A percentile compares a stretch with the other conserved stretches of the same genome.
Evolutionary conservation across 1,284 basidiomycete genomes (phyloP).

Genomic region (Heterobasidion irregulare): DNA sequence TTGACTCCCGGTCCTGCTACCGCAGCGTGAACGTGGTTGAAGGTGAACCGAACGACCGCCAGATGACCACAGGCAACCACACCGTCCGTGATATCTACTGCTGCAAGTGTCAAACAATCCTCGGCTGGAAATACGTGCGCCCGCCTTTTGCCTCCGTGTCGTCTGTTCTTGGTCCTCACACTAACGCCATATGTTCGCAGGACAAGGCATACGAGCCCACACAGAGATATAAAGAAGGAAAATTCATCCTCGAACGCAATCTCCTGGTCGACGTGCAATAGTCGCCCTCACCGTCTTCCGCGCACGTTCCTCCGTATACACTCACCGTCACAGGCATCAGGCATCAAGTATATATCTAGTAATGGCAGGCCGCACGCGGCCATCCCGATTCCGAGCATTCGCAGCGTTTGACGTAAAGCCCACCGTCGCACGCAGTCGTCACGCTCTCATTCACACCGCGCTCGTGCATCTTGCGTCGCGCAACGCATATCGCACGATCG

Average conservation of each 20-base stretch:
- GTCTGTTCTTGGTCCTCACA: conserved; percentile 1
- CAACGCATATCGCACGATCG: no score
- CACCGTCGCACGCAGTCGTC: not conserved
- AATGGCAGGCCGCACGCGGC: not conserved
- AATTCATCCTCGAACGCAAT: conserved; percentile 93
- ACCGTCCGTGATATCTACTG: conserved; percentile 95
- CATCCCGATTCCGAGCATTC: not conserved
- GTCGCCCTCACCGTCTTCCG: conserved; percentile 5
- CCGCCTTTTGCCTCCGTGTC: not conserved
- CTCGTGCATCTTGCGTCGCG: no score
- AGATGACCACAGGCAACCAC: conserved; percentile 96
- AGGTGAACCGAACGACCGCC: conserved; percentile 83
- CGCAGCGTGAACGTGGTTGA: conserved; percentile 82
- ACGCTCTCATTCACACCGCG: not conserved
- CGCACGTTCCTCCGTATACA: not conserved
- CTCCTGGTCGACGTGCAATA: conserved; percentile 77
- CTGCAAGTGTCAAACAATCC: conserved; percentile 73
- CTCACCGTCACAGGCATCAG: not conserved
- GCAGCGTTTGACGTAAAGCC: not conserved
- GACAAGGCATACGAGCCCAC: conserved; percentile 83
- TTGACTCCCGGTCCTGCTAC: conserved; percentile 4
- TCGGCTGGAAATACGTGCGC: conserved; percentile 98
- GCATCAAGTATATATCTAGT: not conserved
- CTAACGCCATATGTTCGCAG: conserved; percentile 32
- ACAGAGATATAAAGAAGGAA: conserved; percentile 98